Conservation (phyloP, 2,329 filamentous ascomycete species). For the Lasiodiplodia citricola region DNA sequence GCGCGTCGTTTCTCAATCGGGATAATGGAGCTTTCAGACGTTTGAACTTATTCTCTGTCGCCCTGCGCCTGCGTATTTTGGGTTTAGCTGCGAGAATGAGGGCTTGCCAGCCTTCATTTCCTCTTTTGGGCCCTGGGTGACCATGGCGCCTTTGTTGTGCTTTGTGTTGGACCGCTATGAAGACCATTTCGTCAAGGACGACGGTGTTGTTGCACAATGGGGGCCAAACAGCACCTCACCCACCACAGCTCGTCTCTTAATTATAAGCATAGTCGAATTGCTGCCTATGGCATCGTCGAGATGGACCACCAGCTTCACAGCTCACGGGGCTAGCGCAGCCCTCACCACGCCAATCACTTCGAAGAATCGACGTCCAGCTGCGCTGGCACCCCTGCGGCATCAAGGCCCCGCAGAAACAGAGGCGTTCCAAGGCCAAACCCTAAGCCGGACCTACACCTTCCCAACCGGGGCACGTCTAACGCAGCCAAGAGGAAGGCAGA, state of each 20-base stretch:
- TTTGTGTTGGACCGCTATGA: not conserved
- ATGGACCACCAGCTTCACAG: not conserved
- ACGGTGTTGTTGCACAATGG: not conserved
- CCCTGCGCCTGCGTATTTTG: constrained; percentile 2
- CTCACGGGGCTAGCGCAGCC: not conserved
- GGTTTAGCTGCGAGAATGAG: not conserved
- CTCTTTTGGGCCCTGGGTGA: not conserved
- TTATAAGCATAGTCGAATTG: no score
- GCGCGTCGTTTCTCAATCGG: constrained; percentile 16
- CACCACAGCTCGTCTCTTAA: not conserved
- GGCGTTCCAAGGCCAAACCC: not conserved
- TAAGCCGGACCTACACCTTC: not conserved
- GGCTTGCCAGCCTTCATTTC: not conserved
- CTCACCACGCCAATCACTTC: not conserved
- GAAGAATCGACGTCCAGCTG: not conserved
- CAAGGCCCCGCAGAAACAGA: not conserved
- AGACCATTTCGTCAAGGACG: not conserved
- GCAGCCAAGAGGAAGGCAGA: not conserved
- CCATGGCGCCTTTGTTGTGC: not conserved
- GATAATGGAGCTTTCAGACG: constrained; percentile 22
- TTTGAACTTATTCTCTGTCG: not conserved
- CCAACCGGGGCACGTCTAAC: not conserved
- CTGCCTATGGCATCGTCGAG: constrained; percentile 7
- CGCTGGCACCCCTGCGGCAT: not conserved
- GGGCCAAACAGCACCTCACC: not conserved